Conservation (phyloP, 1,284 basidiomycete species). For the Macrocybe sp. region DNA sequence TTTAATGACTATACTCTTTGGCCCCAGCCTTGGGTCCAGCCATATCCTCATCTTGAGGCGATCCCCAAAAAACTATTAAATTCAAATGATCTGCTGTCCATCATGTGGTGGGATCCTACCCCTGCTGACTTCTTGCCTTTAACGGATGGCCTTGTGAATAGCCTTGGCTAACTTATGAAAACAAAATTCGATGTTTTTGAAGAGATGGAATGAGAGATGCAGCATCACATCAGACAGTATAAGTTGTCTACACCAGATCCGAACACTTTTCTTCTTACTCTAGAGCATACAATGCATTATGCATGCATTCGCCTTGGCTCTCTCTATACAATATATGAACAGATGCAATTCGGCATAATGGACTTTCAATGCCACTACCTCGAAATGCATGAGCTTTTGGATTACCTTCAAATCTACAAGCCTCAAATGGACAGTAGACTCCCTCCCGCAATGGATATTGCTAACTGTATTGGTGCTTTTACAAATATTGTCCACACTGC, state of each 20-base stretch:
- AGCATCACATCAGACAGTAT: background rate
- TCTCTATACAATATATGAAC: background rate
- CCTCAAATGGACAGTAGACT: background rate
- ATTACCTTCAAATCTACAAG: slow-evolving; percentile 5
- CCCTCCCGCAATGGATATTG: too few species aligned
- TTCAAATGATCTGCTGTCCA: background rate
- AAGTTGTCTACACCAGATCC: background rate
- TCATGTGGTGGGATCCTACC: background rate
- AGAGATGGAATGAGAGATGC: too few species aligned
- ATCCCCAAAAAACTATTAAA: background rate
- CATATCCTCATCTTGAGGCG: background rate
- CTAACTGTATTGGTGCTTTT: slow-evolving; percentile 1
- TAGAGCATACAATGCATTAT: background rate
- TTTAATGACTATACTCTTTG: background rate
- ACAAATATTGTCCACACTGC: background rate
- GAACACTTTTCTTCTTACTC: background rate
- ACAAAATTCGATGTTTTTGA: too few species aligned
- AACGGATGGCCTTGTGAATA: background rate
- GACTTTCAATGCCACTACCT: slow-evolving; percentile 5
- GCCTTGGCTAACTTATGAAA: background rate
- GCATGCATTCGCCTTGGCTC: too few species aligned
- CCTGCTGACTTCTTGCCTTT: background rate
- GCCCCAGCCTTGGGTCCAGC: background rate
- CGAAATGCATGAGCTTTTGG: slow-evolving; percentile 2
- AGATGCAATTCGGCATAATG: background rate